Evolutionary conservation across 208 protist genomes (phyloP).

Genomic region (Leishmania martiniquensis): DNA sequence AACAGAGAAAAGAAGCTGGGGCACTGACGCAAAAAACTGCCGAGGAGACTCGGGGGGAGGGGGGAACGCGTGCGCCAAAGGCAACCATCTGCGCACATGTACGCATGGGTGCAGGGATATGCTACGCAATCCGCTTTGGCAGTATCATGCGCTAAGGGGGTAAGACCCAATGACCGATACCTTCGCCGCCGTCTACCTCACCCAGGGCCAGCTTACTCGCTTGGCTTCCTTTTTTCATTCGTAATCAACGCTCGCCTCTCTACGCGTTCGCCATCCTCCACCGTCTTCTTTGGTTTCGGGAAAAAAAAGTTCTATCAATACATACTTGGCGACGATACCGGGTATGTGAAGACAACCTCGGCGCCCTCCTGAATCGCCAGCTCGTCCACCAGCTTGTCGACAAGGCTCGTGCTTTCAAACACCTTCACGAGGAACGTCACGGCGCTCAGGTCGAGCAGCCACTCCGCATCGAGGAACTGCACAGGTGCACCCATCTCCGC

Average conservation of each 20-base stretch:
- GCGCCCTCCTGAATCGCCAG: constrained; percentile 69
- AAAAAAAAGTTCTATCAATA: not conserved
- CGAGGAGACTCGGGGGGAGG: too few relatives aligned
- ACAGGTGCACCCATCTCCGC: constrained; percentile 52
- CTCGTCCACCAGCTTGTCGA: constrained; percentile 76
- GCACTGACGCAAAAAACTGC: not conserved
- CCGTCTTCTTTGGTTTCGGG: not conserved
- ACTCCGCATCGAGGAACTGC: constrained; percentile 82
- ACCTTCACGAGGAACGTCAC: constrained; percentile 86
- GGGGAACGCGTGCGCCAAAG: too few relatives aligned
- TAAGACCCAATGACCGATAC: too few relatives aligned
- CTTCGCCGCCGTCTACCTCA: too few relatives aligned
- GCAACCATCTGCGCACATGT: too few relatives aligned
- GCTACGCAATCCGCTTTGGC: too few relatives aligned
- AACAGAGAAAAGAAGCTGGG: constrained; percentile 6
- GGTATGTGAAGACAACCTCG: constrained; percentile 88
- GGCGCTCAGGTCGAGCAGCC: constrained; percentile 80
- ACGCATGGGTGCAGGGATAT: too few relatives aligned
- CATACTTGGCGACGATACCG: constrained; percentile 29
- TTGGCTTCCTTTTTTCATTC: too few relatives aligned
- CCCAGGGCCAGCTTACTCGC: too few relatives aligned
- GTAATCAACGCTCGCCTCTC: not conserved
- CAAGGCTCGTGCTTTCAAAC: constrained; percentile 46
- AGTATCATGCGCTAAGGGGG: too few relatives aligned
- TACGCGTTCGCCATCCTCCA: not conserved